These are phyloP conservation scores for Fusarium staphyleae DNA, from an alignment of 2,329 filamentous ascomycete species.

Conservation along the genomic window DNA sequence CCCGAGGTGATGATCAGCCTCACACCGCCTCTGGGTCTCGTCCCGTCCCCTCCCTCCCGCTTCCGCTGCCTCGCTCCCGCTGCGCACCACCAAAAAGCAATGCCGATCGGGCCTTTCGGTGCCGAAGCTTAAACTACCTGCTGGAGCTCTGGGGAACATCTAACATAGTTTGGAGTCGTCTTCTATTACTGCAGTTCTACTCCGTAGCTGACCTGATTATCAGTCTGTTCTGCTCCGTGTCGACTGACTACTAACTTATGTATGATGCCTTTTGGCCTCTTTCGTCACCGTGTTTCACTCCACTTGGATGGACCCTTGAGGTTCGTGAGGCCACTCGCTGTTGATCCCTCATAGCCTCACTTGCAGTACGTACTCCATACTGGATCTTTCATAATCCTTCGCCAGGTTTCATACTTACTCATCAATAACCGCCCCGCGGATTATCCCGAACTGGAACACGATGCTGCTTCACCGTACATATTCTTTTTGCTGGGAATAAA, in stretches of 20 bases:
- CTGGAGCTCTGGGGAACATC: constrained; percentile 8
- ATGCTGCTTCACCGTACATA: constrained; percentile 6
- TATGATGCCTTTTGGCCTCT: background rate
- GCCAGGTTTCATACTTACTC: constrained; percentile 1
- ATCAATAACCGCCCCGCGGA: constrained; percentile 3
- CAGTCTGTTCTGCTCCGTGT: constrained; percentile 16
- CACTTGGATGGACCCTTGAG: constrained; percentile 24
- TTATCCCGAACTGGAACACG: constrained; percentile 16
- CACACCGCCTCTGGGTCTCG: constrained; percentile 41
- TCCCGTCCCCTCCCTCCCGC: constrained; percentile 39
- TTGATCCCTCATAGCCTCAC: constrained; percentile 4
- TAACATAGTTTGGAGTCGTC: constrained; percentile 6
- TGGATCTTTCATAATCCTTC: constrained; percentile 7
- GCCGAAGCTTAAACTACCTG: constrained; percentile 8
- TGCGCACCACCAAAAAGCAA: constrained; percentile 26
- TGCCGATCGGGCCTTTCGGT: constrained; percentile 24
- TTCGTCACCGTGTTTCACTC: constrained; percentile 5
- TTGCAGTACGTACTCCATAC: background rate
- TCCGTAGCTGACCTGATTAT: constrained; percentile 18
- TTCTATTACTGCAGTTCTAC: background rate
- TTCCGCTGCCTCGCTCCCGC: constrained; percentile 40
- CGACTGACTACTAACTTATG: too few species aligned
- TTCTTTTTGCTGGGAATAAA: background rate
- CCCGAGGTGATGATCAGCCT: constrained; percentile 30
- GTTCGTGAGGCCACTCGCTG: constrained; percentile 16